Conservation (phyloP, 306 rosid species). For the Arachis hypogaea region DNA sequence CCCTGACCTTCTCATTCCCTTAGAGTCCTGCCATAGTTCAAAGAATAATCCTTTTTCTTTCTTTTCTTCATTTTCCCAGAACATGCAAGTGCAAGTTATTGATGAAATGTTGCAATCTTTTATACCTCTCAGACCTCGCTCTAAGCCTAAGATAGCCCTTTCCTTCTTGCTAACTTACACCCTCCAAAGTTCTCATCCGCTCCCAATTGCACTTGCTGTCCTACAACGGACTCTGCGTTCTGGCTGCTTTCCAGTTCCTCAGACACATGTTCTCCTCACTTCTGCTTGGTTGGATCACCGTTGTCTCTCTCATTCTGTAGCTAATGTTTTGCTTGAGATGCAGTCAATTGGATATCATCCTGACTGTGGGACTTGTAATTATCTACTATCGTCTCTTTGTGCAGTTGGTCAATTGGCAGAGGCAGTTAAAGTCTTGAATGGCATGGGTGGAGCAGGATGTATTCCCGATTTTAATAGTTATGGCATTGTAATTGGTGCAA, state of each 20-base stretch:
- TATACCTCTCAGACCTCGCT: slow-evolving; percentile 66
- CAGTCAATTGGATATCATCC: slow-evolving; percentile 67
- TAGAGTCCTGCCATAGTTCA: slow-evolving; percentile 51
- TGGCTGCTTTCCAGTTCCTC: slow-evolving; percentile 71
- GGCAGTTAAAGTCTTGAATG: slow-evolving; percentile 70
- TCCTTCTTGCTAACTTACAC: slow-evolving; percentile 62
- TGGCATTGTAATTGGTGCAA: slow-evolving; percentile 57
- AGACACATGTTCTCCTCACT: slow-evolving; percentile 67
- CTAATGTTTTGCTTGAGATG: slow-evolving; percentile 64
- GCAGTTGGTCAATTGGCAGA: slow-evolving; percentile 67
- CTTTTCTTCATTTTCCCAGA: slow-evolving; percentile 59
- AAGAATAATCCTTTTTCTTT: slow-evolving; percentile 83
- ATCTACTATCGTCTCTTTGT: slow-evolving; percentile 69
- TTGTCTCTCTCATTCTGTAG: slow-evolving; percentile 46
- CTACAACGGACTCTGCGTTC: slow-evolving; percentile 70
- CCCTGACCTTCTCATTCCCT: slow-evolving; percentile 58
- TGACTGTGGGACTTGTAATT: slow-evolving; percentile 66
- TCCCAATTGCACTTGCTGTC: slow-evolving; percentile 65
- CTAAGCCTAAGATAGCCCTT: slow-evolving; percentile 51
- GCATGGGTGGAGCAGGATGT: slow-evolving; percentile 75
- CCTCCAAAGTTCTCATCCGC: slow-evolving; percentile 64
- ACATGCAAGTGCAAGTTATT: slow-evolving; percentile 51
- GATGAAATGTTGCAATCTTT: slow-evolving; percentile 84
- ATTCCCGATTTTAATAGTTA: slow-evolving; percentile 73
- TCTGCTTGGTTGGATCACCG: slow-evolving; percentile 64